Evolutionary conservation across 257 asterid genomes (phyloP), one percentile per base, ranked within the genome.

Genomic region (Handroanthus guayacan): DNA sequence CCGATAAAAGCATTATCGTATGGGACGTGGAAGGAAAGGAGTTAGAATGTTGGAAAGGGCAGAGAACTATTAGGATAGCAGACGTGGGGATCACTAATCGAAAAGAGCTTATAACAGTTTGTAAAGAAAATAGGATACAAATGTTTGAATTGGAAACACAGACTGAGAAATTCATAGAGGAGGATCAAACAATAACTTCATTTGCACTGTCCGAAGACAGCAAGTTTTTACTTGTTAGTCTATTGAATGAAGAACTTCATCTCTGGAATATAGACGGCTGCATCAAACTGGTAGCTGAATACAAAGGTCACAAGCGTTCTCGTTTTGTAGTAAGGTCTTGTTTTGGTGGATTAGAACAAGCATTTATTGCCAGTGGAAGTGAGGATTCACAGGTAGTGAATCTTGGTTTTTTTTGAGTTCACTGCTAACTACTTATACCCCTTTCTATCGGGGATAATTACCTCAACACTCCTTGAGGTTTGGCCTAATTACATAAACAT

Each of bases 331-430:
- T 89, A 58, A 82, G 88, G 81, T 87, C 95, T 39, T 89, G 97
- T 81, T 89, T 91, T 48, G 97, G 97, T 60, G 97, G 97, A 72
- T 64, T 79, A 14, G 84, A 82, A 48, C 93, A 91, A 86, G 84
- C 90, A 73, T 91, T 89, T 67, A 75, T 91, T 75, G 93, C 97
- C 52, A 87, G 97, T 63, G 97, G 97, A 75, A 91, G 97, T 51
- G 94, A 91, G 80, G 90, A 91, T 78, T 86, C 97, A 25, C 89
- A 84, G 93, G 97, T 91, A 79, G 84, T 71, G 31, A 25, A 12
- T 52, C 20, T 52, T 13, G 58, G 0, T 52, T 3, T 14, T 9
- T 1, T 14, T 52, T 61, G 34, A 2, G 2, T 20, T 31, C 34
- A 43, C 50, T 36, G 34, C 17, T 62, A 3, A 5, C 8, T 6